Evolutionary conservation across 805 yeast genomes (phyloP), one percentile per base, ranked within the genome.

Genomic region (Wickerhamomyces kurtzmanii): DNA sequence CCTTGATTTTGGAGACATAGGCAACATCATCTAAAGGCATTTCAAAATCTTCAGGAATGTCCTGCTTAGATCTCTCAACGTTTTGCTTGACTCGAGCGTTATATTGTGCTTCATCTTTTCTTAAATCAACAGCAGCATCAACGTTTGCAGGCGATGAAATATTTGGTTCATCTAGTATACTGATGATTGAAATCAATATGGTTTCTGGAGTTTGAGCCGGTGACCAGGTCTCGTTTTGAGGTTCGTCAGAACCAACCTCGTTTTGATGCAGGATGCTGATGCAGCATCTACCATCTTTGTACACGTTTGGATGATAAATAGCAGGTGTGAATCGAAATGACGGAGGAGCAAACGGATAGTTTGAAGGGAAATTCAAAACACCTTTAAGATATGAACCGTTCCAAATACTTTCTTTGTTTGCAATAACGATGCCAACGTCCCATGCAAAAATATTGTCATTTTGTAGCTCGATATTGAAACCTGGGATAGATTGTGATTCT

Each of bases 381-480:
- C 95, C 95, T 49, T 75, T 83, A 59, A 89, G 81, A 55, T 82
- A 89, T 10, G 96, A 96, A 24, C 96, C 96, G 47, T 87, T 84
- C 56, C 84, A 89, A 38, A 80, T 76, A 11, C 95, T 84, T 37
- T 85, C 96, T 43, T 80, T 76, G 55, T 82, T 81, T 29, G 85
- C 68, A 9, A 89, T 93, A 85, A 87, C 85, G 33, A 89, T 82
- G 14, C 95, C 96, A 31, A 89, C 69, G 51, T 82, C 82, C 96
- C 80, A 73, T 30, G 62, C 59, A 40, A 70, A 73, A 28, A 74
- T 66, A 45, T 73, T 72, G 38, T 72, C 77, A 36, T 74, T 76
- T 29, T 71, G 74, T 20, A 73, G 58, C 45, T 68, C 81, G 28
- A 80, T 81, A 50, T 80, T 83, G 57, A 75, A 74, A 7, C 74